Evolutionary conservation across 768 basidiomycete genomes (phyloP).

Genomic region (Mycena maculata): DNA sequence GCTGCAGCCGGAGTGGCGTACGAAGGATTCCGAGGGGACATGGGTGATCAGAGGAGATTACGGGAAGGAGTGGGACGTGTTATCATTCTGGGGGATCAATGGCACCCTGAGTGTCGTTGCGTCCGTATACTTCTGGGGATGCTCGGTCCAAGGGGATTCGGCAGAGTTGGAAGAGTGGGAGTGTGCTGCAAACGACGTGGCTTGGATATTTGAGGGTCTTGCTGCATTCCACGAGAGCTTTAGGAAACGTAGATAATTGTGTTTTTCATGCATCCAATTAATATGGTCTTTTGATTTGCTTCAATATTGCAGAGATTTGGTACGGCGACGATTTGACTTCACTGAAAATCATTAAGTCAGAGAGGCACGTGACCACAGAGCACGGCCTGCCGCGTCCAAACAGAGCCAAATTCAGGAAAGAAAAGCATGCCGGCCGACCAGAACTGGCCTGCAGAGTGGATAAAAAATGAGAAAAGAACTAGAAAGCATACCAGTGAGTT

Average conservation of each 20-base stretch:
- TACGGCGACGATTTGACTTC: too few relatives aligned
- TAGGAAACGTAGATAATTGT: neutral
- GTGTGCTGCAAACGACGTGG: neutral
- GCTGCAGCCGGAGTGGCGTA: neutral
- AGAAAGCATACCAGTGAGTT: too few relatives aligned
- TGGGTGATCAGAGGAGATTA: neutral
- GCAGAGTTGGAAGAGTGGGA: neutral
- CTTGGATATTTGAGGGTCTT: neutral
- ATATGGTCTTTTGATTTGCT: too few relatives aligned
- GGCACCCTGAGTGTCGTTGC: neutral
- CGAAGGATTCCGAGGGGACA: neutral
- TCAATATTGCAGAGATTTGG: too few relatives aligned
- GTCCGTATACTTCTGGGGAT: neutral
- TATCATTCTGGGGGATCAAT: neutral
- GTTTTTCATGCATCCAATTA: too few relatives aligned
- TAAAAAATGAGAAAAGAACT: too few relatives aligned
- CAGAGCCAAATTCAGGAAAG: too few relatives aligned
- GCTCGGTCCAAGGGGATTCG: neutral
- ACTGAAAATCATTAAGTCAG: too few relatives aligned
- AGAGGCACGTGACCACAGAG: too few relatives aligned
- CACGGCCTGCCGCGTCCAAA: too few relatives aligned
- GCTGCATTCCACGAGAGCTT: neutral
- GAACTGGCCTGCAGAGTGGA: too few relatives aligned
- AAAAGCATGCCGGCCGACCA: too few relatives aligned
- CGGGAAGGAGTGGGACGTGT: neutral